phyloP scores from a whole-genome alignment of 2,329 filamentous ascomycete genomes.

The Pseudomassariella vexata region DNA sequence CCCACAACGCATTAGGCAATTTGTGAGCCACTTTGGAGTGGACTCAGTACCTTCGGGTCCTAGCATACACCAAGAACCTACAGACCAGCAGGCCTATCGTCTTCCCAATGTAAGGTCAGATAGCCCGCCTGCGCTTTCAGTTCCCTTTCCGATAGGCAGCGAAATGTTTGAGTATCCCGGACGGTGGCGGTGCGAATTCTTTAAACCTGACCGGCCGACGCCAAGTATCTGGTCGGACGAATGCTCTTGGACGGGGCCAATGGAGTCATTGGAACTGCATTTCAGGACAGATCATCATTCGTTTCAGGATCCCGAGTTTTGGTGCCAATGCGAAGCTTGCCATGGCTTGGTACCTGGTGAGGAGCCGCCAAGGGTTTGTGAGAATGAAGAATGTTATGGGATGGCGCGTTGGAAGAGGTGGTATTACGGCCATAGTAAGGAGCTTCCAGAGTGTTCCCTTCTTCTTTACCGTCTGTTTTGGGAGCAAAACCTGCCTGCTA shows the following conservation, averaged over 20 bases:
- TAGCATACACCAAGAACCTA: too few species aligned
- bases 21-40: constrained; percentile 3
- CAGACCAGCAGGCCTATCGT: too few species aligned
- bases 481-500: too few species aligned
- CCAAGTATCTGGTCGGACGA: constrained; percentile 11
- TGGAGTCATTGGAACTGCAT: constrained; percentile 15
- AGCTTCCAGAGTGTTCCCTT: too few species aligned
- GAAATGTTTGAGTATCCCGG: background rate
- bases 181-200: constrained; percentile 19
- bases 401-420: constrained; percentile 5
- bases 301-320: constrained; percentile 13
- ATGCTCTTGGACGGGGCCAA: constrained; percentile 21
- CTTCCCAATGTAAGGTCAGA: too few species aligned
- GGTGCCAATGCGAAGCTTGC: constrained; percentile 17
- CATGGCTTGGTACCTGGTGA: constrained; percentile 7
- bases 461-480: too few species aligned
- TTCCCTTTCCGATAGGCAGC: constrained; percentile 7
- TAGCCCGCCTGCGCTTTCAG: too few species aligned
- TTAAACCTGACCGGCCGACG: constrained; percentile 9
- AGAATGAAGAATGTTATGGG: constrained; percentile 10
- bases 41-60: constrained; percentile 1
- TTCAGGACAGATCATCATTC: constrained; percentile 15
- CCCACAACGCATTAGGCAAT: constrained; percentile 1
- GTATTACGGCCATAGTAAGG: constrained; percentile 4
- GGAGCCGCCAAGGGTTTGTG: constrained; percentile 9